Evolutionary conservation across 768 basidiomycete species (phyloP).

Genomic region (Favolaschia claudopus): DNA sequence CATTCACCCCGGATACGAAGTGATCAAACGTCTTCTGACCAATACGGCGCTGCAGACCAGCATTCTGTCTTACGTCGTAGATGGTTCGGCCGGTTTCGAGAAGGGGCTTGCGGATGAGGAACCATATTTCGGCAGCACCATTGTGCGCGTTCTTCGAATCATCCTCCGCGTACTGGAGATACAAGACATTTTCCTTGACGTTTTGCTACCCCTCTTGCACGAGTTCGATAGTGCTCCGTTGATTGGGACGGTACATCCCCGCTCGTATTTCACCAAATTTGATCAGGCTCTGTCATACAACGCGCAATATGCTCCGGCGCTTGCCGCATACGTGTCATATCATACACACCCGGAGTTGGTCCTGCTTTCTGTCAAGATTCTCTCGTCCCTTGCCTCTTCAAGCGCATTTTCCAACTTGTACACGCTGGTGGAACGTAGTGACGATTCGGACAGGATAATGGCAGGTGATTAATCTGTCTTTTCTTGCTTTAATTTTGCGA

Average conservation of each 20-base stretch:
- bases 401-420: constrained; percentile 76
- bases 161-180: constrained; percentile 82
- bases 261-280: constrained; percentile 75
- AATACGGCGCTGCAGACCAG: constrained; percentile 74
- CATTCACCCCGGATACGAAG: constrained; percentile 86
- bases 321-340: constrained; percentile 82
- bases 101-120: constrained; percentile 73
- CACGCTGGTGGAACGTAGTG: constrained; percentile 79
- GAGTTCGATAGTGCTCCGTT: constrained; percentile 66
- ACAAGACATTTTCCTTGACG: constrained; percentile 90
- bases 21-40: constrained; percentile 81
- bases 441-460: constrained; percentile 86
- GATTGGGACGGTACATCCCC: constrained; percentile 62
- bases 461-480: constrained; percentile 42
- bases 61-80: constrained; percentile 81
- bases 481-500: background rate
- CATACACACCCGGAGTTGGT: constrained; percentile 76
- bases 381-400: constrained; percentile 71
- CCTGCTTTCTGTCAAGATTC: constrained; percentile 80
- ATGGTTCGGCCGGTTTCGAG: constrained; percentile 81
- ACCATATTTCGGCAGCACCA: constrained; percentile 74
- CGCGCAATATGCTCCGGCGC: constrained; percentile 76
- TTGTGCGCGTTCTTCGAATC: constrained; percentile 84
- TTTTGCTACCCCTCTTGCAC: constrained; percentile 79
- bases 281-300: constrained; percentile 79